A percentile compares a stretch with the other conserved stretches of the same genome.
Evolutionary conservation across 1,284 basidiomycete genomes (phyloP).

Genomic region (Porphyrellus sp.): DNA sequence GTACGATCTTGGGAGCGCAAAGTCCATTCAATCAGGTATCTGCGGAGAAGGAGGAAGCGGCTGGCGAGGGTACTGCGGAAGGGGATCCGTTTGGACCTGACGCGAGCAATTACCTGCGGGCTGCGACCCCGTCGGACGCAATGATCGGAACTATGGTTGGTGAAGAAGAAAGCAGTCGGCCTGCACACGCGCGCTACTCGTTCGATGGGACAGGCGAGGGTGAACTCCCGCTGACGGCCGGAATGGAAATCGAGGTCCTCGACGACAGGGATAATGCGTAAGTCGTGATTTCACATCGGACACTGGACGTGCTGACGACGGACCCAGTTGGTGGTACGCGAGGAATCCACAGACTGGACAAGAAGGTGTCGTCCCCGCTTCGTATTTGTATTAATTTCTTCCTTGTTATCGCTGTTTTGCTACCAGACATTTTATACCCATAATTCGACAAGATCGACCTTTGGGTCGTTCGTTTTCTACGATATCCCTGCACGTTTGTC

Average conservation of each 20-base stretch:
- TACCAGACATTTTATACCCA: slow-evolving; percentile 34
- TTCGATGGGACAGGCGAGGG: slow-evolving; percentile 77
- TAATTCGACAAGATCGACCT: slow-evolving; percentile 38
- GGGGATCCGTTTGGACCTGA: slow-evolving; percentile 61
- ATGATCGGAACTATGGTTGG: slow-evolving; percentile 53
- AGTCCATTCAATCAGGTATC: slow-evolving; percentile 49
- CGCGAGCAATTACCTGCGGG: slow-evolving; percentile 68
- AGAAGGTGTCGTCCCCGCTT: slow-evolving; percentile 86
- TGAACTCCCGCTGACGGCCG: slow-evolving; percentile 65
- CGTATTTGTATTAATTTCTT: slow-evolving; percentile 62
- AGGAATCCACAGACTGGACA: slow-evolving; percentile 72
- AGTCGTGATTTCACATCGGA: slow-evolving; percentile 34
- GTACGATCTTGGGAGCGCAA: slow-evolving; percentile 62
- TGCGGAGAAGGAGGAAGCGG: slow-evolving; percentile 55
- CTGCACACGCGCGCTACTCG: slow-evolving; percentile 76
- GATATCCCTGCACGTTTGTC: slow-evolving; percentile 23
- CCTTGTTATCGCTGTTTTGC: slow-evolving; percentile 31
- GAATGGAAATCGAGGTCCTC: slow-evolving; percentile 71
- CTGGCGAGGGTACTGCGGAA: slow-evolving; percentile 30
- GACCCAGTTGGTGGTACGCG: slow-evolving; percentile 92
- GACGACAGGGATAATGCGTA: slow-evolving; percentile 79
- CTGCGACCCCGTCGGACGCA: slow-evolving; percentile 76
- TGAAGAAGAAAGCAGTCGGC: slow-evolving; percentile 64
- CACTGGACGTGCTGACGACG: slow-evolving; percentile 3
- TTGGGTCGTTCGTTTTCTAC: slow-evolving; percentile 26